Evolutionary conservation across 192 early-diverging fungal genomes (phyloP).

Genomic region (Podila clonocystis): DNA sequence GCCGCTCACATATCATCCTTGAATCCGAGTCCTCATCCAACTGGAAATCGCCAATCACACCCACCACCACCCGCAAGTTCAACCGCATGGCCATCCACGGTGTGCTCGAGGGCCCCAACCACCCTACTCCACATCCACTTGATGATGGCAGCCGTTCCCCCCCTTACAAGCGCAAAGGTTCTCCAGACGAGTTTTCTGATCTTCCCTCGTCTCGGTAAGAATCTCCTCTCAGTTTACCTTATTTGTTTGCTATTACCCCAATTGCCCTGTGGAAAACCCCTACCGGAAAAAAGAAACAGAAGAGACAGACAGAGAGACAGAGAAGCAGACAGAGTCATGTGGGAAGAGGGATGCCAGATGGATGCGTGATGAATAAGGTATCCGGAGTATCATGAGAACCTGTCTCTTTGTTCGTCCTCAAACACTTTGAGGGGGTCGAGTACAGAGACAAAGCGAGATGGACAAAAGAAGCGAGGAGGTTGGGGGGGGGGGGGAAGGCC

Average conservation of each 20-base stretch:
- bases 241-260: neutral
- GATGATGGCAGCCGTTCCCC: constrained; percentile 24
- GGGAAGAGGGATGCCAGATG: neutral
- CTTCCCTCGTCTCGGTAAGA: constrained; percentile 31
- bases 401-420: neutral
- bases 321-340: neutral
- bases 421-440: constrained; percentile 1
- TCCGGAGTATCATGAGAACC: neutral
- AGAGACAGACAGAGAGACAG: neutral
- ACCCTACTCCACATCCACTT: neutral
- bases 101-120: constrained; percentile 27
- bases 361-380: neutral
- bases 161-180: constrained; percentile 47
- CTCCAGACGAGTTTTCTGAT: constrained; percentile 39
- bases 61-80: constrained; percentile 39
- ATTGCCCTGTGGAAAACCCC: neutral
- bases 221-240: neutral
- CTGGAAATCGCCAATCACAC: constrained; percentile 49
- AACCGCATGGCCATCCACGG: constrained; percentile 51
- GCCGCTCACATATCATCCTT: constrained; percentile 13
- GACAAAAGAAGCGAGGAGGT: neutral
- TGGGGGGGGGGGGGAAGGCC: neutral
- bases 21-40: constrained; percentile 18
- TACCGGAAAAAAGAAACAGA: neutral
- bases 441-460: neutral